phyloP scores from a whole-genome alignment of 768 basidiomycete species.

The Pisolithus orientalis region DNA sequence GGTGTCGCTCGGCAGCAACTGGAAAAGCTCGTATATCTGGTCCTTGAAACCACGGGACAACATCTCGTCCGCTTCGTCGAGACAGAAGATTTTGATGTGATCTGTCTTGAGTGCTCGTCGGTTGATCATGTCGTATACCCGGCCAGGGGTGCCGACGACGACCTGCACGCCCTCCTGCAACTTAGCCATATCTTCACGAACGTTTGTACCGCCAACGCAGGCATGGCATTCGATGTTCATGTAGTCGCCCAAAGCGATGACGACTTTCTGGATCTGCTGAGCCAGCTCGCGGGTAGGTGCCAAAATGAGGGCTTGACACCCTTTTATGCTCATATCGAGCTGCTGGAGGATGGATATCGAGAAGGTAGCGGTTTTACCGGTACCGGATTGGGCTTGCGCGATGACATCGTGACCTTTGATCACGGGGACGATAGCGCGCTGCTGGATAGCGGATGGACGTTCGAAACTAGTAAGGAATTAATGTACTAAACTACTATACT shows the following conservation, averaged over 20 bases:
- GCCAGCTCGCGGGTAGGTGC: conserved; percentile 97
- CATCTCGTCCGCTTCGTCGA: conserved; percentile 99
- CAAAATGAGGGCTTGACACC: conserved; percentile 96
- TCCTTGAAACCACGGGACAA: conserved; percentile 98
- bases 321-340: conserved; percentile 82
- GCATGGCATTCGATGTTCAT: conserved; percentile 96
- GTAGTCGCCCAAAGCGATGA: conserved; percentile 89
- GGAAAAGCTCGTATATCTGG: conserved; percentile 99
- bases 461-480: conserved; percentile 63
- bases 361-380: conserved; percentile 99
- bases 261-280: conserved; percentile 95
- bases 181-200: conserved; percentile 96
- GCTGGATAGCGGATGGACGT: conserved; percentile 97
- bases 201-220: conserved; percentile 95
- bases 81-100: conserved; percentile 82
- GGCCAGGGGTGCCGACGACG: conserved; percentile 94
- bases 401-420: conserved; percentile 98
- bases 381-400: conserved; percentile 98
- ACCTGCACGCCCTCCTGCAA: conserved; percentile 88
- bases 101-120: conserved; percentile 84
- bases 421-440: conserved; percentile 97
- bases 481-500: conserved; percentile 1
- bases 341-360: conserved; percentile 96
- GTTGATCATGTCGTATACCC: conserved; percentile 97
- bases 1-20: conserved; percentile 91